Evolutionary conservation across 2,329 filamentous ascomycete species (phyloP).

Genomic region (Parascedosporium putredinis): DNA sequence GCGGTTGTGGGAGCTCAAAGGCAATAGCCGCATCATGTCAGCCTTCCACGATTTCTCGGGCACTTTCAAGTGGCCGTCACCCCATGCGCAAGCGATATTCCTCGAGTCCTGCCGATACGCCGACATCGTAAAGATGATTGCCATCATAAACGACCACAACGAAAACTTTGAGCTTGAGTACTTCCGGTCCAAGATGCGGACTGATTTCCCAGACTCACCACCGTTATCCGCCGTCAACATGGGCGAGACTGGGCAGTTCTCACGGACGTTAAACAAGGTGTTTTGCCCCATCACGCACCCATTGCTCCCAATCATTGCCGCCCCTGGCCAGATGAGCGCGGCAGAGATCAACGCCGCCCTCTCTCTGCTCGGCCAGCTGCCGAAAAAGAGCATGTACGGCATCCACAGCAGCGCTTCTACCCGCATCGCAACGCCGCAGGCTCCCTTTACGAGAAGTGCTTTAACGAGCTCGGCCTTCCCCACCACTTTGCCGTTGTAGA

Average conservation of each 20-base stretch:
- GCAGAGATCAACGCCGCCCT: slow-evolving; percentile 76
- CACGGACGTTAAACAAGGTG: slow-evolving; percentile 71
- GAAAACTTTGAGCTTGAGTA: slow-evolving; percentile 88
- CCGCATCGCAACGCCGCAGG: slow-evolving; percentile 55
- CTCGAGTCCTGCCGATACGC: slow-evolving; percentile 61
- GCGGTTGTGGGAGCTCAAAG: slow-evolving; percentile 57
- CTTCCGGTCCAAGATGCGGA: slow-evolving; percentile 67
- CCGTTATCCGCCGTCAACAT: slow-evolving; percentile 79
- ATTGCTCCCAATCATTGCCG: slow-evolving; percentile 71
- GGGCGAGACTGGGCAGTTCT: slow-evolving; percentile 77
- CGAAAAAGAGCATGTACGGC: slow-evolving; percentile 70
- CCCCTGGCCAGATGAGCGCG: slow-evolving; percentile 75
- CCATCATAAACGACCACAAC: slow-evolving; percentile 68
- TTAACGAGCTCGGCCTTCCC: slow-evolving; percentile 75
- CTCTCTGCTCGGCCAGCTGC: slow-evolving; percentile 68
- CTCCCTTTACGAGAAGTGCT: slow-evolving; percentile 80
- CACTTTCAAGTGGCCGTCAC: slow-evolving; percentile 71
- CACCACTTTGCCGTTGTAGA: slow-evolving; percentile 71
- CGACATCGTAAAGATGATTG: slow-evolving; percentile 87
- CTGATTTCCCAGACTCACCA: slow-evolving; percentile 56
- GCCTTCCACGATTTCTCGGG: slow-evolving; percentile 85
- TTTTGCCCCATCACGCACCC: slow-evolving; percentile 86
- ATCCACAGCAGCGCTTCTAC: slow-evolving; percentile 58
- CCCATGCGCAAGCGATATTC: slow-evolving; percentile 62
- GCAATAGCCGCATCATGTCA: slow-evolving; percentile 79